A percentile compares a stretch with the other conserved stretches of the same genome.
These are phyloP conservation scores for Candida railenensis DNA, from an alignment of 805 yeast species.

Conservation along the genomic window DNA sequence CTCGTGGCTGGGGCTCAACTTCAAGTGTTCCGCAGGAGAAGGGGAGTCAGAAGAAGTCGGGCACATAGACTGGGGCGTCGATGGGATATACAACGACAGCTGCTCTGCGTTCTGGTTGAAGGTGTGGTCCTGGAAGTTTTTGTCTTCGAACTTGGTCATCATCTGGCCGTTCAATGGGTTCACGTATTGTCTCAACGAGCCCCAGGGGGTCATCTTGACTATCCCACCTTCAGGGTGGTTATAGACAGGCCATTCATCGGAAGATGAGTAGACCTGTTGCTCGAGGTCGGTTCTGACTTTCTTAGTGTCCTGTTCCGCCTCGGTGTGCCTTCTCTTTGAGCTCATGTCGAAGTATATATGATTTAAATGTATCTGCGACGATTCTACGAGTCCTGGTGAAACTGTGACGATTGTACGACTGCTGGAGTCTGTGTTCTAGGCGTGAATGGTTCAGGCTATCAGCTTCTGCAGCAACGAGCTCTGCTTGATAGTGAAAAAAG, in stretches of 20 bases:
- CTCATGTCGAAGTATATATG: constrained; percentile 1
- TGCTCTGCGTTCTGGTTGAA: constrained; percentile 5
- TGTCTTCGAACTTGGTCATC: constrained; percentile 49
- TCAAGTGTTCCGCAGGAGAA: constrained; percentile 13
- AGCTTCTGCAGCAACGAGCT: too few relatives aligned
- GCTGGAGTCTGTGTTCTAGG: too few relatives aligned
- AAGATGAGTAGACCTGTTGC: constrained; percentile 15
- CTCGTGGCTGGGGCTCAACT: constrained; percentile 37
- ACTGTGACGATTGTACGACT: too few relatives aligned
- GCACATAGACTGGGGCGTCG: constrained; percentile 24
- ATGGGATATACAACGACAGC: constrained; percentile 14
- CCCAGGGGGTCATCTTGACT: constrained; percentile 62
- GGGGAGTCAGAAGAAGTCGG: constrained; percentile 14
- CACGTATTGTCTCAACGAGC: constrained; percentile 50
- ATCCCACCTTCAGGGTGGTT: constrained; percentile 63
- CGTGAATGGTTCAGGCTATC: too few relatives aligned
- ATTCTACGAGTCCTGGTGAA: too few relatives aligned
- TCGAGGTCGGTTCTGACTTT: constrained; percentile 14
- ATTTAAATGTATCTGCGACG: too few relatives aligned
- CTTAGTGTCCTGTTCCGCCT: constrained; percentile 13
- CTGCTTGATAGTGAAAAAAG: neutral
- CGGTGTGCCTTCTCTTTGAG: constrained; percentile 14
- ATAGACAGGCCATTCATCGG: constrained; percentile 53
- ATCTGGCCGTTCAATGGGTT: constrained; percentile 43
- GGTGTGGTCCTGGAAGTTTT: constrained; percentile 23